Conservation (phyloP, 2,329 filamentous ascomycete species). For the Penicillium sp. region DNA sequence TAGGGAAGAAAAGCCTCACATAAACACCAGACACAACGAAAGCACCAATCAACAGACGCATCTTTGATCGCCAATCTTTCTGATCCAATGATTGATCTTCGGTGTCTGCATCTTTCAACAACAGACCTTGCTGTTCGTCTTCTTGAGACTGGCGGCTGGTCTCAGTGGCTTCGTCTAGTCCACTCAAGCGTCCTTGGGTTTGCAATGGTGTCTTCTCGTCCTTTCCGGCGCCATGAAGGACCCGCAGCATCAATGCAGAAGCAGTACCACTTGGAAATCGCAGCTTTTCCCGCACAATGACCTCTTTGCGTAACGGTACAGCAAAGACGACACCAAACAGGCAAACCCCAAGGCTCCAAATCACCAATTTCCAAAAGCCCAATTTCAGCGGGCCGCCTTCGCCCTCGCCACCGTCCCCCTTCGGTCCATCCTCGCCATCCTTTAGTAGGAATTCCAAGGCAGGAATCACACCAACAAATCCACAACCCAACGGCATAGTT, state of each 20-base stretch:
- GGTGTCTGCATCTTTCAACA: conserved; percentile 52
- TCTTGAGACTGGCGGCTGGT: conserved; percentile 40
- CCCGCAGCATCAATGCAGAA: conserved; percentile 88
- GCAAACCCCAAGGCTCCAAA: conserved; percentile 91
- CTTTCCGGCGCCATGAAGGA: conserved; percentile 70
- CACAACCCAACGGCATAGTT: conserved; percentile 94
- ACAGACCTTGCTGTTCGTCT: conserved; percentile 47
- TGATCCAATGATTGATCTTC: conserved; percentile 42
- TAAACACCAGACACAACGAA: conserved; percentile 63
- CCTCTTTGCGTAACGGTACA: conserved; percentile 84
- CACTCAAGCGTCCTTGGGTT: conserved; percentile 1
- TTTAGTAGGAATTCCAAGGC: conserved; percentile 85
- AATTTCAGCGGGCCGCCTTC: conserved; percentile 79
- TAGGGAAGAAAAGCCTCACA: conserved; percentile 37
- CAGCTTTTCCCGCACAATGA: conserved; percentile 88
- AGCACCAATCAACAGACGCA: conserved; percentile 61
- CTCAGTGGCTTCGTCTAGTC: conserved; percentile 33
- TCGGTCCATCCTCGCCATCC: conserved; percentile 75
- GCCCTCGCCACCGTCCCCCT: conserved; percentile 69
- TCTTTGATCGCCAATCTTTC: conserved; percentile 65
- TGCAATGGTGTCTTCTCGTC: conserved; percentile 47
- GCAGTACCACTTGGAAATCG: conserved; percentile 96
- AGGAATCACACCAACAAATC: conserved; percentile 92
- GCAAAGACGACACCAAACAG: conserved; percentile 98
- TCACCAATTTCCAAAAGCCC: conserved; percentile 73